Conservation (phyloP, 2,329 filamentous ascomycete species). For the Hypoxylon rubiginosum region DNA sequence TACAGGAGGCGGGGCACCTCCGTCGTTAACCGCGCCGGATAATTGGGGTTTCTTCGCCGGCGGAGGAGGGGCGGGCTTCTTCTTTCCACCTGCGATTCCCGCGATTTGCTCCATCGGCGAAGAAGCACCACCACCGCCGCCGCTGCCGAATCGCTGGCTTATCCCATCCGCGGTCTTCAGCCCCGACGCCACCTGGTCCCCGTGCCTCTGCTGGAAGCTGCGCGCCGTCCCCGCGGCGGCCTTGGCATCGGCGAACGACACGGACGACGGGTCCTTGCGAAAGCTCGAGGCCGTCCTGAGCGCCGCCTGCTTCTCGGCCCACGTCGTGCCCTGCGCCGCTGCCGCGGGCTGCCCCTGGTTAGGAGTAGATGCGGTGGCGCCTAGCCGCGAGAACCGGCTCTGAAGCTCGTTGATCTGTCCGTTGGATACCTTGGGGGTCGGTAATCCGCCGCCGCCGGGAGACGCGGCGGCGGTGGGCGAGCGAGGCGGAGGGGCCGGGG, state of each 20-base stretch:
- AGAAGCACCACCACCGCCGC: conserved; percentile 4
- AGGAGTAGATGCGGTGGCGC: conserved; percentile 47
- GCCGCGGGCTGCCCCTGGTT: conserved; percentile 45
- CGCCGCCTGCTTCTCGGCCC: conserved; percentile 74
- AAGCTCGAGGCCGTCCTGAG: conserved; percentile 71
- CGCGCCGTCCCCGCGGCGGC: conserved; percentile 72
- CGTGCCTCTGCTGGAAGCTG: conserved; percentile 78
- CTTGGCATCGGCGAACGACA: conserved; percentile 70
- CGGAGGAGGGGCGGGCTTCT: conserved; percentile 63
- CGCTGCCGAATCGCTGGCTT: conserved; percentile 69
- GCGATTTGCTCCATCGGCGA: conserved; percentile 35
- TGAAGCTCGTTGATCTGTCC: conserved; percentile 75
- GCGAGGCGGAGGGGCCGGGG: conserved; percentile 48
- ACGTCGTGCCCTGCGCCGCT: conserved; percentile 68
- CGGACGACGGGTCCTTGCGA: conserved; percentile 71
- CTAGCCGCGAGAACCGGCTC: conserved; percentile 72
- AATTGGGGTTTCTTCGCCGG: conserved; percentile 63
- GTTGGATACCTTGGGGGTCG: conserved; percentile 23
- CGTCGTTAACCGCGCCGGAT: conserved; percentile 43
- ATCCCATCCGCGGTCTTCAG: conserved; percentile 68
- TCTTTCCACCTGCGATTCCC: conserved; percentile 57
- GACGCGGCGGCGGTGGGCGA: conserved; percentile 45
- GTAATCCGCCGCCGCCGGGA: conserved; percentile 32
- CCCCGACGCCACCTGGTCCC: conserved; percentile 75
- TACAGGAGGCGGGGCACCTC: conserved; percentile 63